These are phyloP conservation scores for Candida takata DNA, from an alignment of 805 yeast species.

Conservation along the genomic window DNA sequence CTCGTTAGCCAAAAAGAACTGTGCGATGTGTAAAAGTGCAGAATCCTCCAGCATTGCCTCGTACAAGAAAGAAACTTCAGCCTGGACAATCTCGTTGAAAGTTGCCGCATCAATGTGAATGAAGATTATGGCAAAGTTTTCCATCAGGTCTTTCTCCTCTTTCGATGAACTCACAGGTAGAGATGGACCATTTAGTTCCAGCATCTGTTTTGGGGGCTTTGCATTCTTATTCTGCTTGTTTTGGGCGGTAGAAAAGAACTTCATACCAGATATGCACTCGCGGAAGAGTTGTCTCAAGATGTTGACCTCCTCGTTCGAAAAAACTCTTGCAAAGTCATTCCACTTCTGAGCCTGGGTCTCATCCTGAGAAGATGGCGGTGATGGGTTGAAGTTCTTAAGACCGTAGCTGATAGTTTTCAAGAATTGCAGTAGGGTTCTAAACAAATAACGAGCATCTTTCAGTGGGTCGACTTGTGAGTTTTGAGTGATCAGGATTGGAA, in stretches of 20 bases:
- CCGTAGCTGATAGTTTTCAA: slow-evolving; percentile 86
- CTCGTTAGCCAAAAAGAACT: slow-evolving; percentile 89
- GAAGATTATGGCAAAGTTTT: slow-evolving; percentile 86
- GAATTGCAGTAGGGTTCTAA: slow-evolving; percentile 84
- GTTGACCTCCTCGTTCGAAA: slow-evolving; percentile 73
- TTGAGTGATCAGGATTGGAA: slow-evolving; percentile 56
- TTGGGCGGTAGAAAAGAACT: slow-evolving; percentile 54
- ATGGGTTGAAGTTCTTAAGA: slow-evolving; percentile 82
- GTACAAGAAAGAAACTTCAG: slow-evolving; percentile 72
- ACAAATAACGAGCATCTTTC: slow-evolving; percentile 82
- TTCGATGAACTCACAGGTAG: slow-evolving; percentile 81
- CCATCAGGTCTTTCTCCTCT: slow-evolving; percentile 94
- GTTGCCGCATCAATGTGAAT: slow-evolving; percentile 93
- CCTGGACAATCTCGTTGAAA: slow-evolving; percentile 82
- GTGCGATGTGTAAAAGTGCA: slow-evolving; percentile 84
- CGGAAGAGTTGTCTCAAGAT: slow-evolving; percentile 72
- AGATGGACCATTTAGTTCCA: slow-evolving; percentile 62
- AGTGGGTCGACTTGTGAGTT: slow-evolving; percentile 50
- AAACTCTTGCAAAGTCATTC: slow-evolving; percentile 83
- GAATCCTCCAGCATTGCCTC: slow-evolving; percentile 76
- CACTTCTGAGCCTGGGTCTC: slow-evolving; percentile 52
- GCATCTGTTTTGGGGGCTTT: slow-evolving; percentile 18
- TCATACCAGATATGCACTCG: slow-evolving; percentile 76
- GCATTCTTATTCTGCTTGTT: slow-evolving; percentile 19
- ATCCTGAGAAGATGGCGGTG: slow-evolving; percentile 43